Evolutionary conservation across 805 yeast species (phyloP), one percentile per base, ranked within the genome.

Genomic region (Candida endomychidarum): DNA sequence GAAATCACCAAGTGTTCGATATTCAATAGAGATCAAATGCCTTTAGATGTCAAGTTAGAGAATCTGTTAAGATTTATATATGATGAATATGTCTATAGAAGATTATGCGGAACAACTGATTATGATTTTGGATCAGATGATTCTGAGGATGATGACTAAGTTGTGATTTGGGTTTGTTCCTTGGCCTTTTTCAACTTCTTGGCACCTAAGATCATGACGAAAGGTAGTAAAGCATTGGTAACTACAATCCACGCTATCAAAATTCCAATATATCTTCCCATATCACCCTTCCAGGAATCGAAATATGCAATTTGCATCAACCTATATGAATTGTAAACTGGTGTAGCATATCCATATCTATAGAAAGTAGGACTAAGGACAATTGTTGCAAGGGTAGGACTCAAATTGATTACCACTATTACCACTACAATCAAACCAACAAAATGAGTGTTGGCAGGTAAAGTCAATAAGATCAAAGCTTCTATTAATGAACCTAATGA

Each of bases 221-320:
- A 55, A 9, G 65, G 64, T 52, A 61, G 45, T 7, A 40, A 37
- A 4, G 44, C 33, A 36, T 63, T 63, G 27, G 63, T 47, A 2
- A 50, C 43, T 10, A 60, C 44, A 22, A 56, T 57, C 69, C 69
- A 63, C 0, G 57, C 58, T n/a, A 48, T 14, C 35, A 63, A 51
- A 8, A 63, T 43, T 1, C 68, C 69, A 17, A 62, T 50, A 30
- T 63, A 50, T 15, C 60, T 47, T 5, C 67, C 68, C 50, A 63
- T 45, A 25, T 54, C 37, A 3, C 69, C 69, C 46, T 63, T 63
- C 58, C 60, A 63, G 4, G 61, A 40, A 42, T 63, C 39, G 39
- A 63, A 62, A 34, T 53, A 61, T 1, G 60, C 65, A 8, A 59
- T 63, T 22, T 59, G 61, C 43, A 63, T 42, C 30, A 60, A 48